Percentiles rank a stretch among this genome's conserved stretches.
Evolutionary conservation across 2,329 filamentous ascomycete species (phyloP).

Genomic region (Alternaria viburni): DNA sequence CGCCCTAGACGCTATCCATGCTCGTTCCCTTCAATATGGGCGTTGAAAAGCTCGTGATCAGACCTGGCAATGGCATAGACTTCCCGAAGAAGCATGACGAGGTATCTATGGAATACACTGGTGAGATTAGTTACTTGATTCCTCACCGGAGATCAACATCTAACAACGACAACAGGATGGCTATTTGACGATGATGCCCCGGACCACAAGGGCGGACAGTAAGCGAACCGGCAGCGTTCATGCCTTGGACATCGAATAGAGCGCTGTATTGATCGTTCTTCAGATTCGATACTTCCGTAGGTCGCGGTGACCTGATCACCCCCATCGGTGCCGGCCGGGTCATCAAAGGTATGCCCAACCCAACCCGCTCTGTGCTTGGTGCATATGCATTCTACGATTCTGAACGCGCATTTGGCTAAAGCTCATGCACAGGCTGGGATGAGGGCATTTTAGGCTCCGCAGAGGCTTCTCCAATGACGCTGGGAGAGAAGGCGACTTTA

Average conservation of each 20-base stretch:
- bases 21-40: slow-evolving; percentile 47
- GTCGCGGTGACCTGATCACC: slow-evolving; percentile 76
- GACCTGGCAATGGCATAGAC: slow-evolving; percentile 66
- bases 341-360: slow-evolving; percentile 74
- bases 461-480: slow-evolving; percentile 69
- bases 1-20: not conserved
- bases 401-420: slow-evolving; percentile 25
- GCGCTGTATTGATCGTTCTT: slow-evolving; percentile 16
- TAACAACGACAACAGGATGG: slow-evolving; percentile 59
- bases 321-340: slow-evolving; percentile 82
- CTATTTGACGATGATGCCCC: slow-evolving; percentile 71
- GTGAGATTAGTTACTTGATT: slow-evolving; percentile 18
- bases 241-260: not conserved
- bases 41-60: slow-evolving; percentile 71
- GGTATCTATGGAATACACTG: slow-evolving; percentile 90
- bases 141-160: slow-evolving; percentile 1
- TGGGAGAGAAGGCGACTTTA: slow-evolving; percentile 88
- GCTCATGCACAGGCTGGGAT: slow-evolving; percentile 54
- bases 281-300: slow-evolving; percentile 89
- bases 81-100: slow-evolving; percentile 70
- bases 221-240: slow-evolving; percentile 46
- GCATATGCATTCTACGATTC: slow-evolving; percentile 3
- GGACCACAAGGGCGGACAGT: slow-evolving; percentile 74
- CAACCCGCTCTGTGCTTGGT: not conserved
- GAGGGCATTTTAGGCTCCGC: slow-evolving; percentile 69